Evolutionary conservation across 2,329 filamentous ascomycete species (phyloP), one percentile per base, ranked within the genome.

Genomic region (Exophiala dermatitidis): DNA sequence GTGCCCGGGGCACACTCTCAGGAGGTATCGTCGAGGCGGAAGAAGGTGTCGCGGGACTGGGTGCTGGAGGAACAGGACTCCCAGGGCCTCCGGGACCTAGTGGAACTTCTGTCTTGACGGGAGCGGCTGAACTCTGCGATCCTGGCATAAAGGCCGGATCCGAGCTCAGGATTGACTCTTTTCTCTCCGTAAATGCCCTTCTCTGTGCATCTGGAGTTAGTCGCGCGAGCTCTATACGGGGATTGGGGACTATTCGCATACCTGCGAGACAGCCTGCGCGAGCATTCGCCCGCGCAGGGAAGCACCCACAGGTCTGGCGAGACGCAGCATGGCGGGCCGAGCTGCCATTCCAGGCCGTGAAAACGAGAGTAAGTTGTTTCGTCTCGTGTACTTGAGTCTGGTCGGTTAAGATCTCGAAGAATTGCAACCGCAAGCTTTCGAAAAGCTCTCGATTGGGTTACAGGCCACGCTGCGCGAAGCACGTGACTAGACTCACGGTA

Each of bases 1-100:
- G 64, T 7, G 71, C 71, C 57, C 70, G 69, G 41, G 78, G 73
- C 37, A 77, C 66, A 44, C 73, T 74, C 59, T 75, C 68, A 50
- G 75, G 68, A 55, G 76, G 72, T 46, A 80, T 73, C 41, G 72
- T 69, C n/a, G 74, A 69, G 52, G 68, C 65, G 19, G 74, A 72
- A 9, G 72, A 69, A 45, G 65, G 64, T 31, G 66, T 63, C 36
- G 62, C 57, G 38, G 63, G 64, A 29, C 63, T 64, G 7, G 64
- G 59, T 36, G 60, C 62, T 53, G 58, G 54, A 30, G 60, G 64
- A 45, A 47, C 58, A 46, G 58, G 53, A 28, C 38, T 46, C 30
- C 58, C 58, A 32, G 58, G 58, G 33, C 58, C 55, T 28, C 50
- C 58, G 28, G 58, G 58, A 32, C 58, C 58, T 34, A 59, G 49